These are phyloP conservation scores for Earliella scabrosa DNA, from an alignment of 1,284 basidiomycete species.

Conservation along the genomic window DNA sequence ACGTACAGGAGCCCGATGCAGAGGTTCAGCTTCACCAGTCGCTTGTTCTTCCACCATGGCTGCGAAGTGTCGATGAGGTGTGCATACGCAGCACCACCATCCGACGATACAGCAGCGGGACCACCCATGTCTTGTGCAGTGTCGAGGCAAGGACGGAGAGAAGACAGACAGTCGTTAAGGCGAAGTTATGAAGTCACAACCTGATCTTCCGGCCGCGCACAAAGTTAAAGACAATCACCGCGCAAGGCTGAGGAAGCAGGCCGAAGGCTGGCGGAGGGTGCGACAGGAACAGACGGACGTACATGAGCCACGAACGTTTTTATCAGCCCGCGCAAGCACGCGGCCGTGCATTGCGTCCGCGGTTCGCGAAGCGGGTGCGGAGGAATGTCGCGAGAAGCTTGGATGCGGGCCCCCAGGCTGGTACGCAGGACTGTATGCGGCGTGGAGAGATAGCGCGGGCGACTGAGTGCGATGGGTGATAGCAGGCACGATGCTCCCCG, in stretches of 20 bases:
- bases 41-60: slow-evolving; percentile 37
- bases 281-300: not conserved
- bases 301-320: slow-evolving; percentile 7
- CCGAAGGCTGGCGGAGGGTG: not conserved
- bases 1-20: slow-evolving; percentile 69
- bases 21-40: slow-evolving; percentile 57
- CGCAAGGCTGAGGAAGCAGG: not conserved
- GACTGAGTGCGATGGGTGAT: slow-evolving; percentile 2
- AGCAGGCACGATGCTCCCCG: not conserved
- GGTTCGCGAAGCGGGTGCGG: slow-evolving; percentile 22
- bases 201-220: not conserved
- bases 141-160: not conserved
- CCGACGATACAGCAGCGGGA: slow-evolving; percentile 29
- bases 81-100: slow-evolving; percentile 26
- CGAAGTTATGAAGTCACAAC: no score
- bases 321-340: slow-evolving; percentile 19
- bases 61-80: slow-evolving; percentile 31
- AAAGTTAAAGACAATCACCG: not conserved
- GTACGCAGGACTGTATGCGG: slow-evolving; percentile 10
- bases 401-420: slow-evolving; percentile 12
- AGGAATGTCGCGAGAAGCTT: slow-evolving; percentile 31
- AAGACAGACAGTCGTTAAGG: no score
- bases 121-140: slow-evolving; percentile 28
- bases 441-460: not conserved
- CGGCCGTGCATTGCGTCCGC: slow-evolving; percentile 14